Base-by-base conservation (phyloP, 2,329 filamentous ascomycete genomes). In the Fusarium xylarioides region DNA sequence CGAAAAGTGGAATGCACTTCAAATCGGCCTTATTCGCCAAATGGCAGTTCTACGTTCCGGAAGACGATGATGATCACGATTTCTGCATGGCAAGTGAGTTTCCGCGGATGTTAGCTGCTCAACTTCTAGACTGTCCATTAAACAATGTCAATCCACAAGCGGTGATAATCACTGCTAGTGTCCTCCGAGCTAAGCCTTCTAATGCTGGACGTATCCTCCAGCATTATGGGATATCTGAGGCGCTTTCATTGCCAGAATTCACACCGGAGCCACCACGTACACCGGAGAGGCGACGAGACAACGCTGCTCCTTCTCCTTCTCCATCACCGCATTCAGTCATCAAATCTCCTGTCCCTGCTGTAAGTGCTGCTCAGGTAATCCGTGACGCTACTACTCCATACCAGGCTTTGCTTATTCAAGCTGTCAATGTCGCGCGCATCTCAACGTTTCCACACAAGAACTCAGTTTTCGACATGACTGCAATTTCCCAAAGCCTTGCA, bases 171-270 rank as follows among this genome's bases (percentile, higher is more conserved):
- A 26, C 19, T 10, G 7, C 42, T 4, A 58, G 32, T 23, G 11
- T 58, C 2, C 23, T 58, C 6, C 19, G 23, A 19, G 30, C 42
- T 14, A 58, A 49, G 19, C 11, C 4, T 7, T 35, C 7, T 4
- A 58, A 28, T 5, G 10, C 14, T 23, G 23, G 42, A 0, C 55
- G 42, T 11, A 23, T 37, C 2, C 55, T 58, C 10, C 42, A 49
- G 15, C 4, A 15, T 15, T 11, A 49, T 23, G 55, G 32, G 1
- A 49, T 58, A 49, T 37, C 14, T 0, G n/a, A 37, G 4, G 21
- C 35, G 2, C 2, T 4, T 11, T 5, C 0, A 2, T 23, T 49
- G 8, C 2, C 5, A 8, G 8, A 7, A 2, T 9, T 19, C 23
- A 11, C 3, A 3, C 23, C 18, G 5, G 42, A 35, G 3, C 55